Conservation (phyloP, 257 asterid genomes). For the Solanum clarkiae region DNA sequence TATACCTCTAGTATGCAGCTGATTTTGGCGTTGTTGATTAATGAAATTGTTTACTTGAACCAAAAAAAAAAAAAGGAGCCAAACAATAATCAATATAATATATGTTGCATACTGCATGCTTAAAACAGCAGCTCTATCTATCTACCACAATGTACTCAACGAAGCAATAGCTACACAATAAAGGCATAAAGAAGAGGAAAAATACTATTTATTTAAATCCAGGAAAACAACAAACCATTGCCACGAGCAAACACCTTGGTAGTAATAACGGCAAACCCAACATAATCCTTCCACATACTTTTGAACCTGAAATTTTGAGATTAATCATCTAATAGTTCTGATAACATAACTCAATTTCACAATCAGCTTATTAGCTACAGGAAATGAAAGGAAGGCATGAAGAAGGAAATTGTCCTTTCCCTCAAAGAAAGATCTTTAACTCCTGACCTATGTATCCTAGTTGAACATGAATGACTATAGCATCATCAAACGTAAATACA, state of each 20-base stretch:
- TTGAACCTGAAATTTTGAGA: constrained; percentile 47
- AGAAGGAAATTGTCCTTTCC: background rate
- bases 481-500: background rate
- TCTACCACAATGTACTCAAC: background rate
- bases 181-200: background rate
- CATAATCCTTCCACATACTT: constrained; percentile 93
- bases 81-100: background rate
- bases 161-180: background rate
- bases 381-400: background rate
- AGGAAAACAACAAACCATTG: constrained; percentile 52
- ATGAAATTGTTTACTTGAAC: background rate
- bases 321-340: background rate
- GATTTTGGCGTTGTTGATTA: background rate
- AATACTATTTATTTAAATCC: background rate
- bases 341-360: background rate
- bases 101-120: background rate
- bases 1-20: background rate
- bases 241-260: constrained; percentile 99
- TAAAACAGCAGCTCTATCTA: background rate
- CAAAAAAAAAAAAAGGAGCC: background rate
- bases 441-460: background rate
- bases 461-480: background rate
- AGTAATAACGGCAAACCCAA: constrained; percentile 98
- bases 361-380: background rate
- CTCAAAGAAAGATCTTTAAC: background rate